These are phyloP conservation scores for Thecamonas trahens DNA, from an alignment of 78 protist species.

Conservation along the genomic window DNA sequence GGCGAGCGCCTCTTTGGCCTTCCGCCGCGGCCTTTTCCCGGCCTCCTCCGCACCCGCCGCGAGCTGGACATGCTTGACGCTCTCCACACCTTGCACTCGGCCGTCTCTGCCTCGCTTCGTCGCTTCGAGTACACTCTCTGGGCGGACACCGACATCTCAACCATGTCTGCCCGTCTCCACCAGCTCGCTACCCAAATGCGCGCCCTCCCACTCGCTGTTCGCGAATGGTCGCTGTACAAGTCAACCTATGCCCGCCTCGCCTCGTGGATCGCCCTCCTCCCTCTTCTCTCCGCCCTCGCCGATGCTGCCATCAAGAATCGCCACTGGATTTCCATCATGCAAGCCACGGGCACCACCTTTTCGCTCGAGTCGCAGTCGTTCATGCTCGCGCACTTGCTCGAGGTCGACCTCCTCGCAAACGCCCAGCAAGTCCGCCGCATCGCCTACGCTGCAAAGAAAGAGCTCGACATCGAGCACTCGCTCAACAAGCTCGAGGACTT, in stretches of 20 bases:
- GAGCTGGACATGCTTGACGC: conserved; percentile 50
- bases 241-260: neutral
- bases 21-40: conserved; percentile 61
- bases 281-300: too few relatives aligned
- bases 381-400: conserved; percentile 33
- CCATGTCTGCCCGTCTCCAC: conserved; percentile 1
- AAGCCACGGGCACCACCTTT: too few relatives aligned
- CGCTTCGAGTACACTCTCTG: conserved; percentile 37
- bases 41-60: conserved; percentile 33
- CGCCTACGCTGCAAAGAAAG: conserved; percentile 46
- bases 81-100: conserved; percentile 49
- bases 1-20: conserved; percentile 67
- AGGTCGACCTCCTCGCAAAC: conserved; percentile 17
- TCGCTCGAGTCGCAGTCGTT: conserved; percentile 36
- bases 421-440: conserved; percentile 58
- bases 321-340: conserved; percentile 22
- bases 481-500: neutral
- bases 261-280: neutral
- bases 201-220: conserved; percentile 6
- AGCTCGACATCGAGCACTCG: conserved; percentile 48
- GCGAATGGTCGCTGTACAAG: conserved; percentile 16
- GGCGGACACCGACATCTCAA: conserved; percentile 3
- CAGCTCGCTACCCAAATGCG: conserved; percentile 23
- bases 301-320: neutral
- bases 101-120: conserved; percentile 36